Conservation (phyloP, 805 yeast genomes). For the Komagataella phaffii region DNA sequence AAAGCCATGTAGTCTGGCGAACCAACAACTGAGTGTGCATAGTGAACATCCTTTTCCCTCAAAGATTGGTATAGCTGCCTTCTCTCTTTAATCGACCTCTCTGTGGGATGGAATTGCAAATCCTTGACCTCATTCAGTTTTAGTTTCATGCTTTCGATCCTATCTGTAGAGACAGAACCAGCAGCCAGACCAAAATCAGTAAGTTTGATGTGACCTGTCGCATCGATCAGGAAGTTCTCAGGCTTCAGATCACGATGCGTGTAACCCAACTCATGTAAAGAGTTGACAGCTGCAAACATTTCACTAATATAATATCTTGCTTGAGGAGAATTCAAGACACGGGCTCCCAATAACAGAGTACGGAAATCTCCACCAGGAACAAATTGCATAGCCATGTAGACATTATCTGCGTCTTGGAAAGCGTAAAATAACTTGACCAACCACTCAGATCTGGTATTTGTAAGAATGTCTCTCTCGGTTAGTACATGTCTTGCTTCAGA, state of each 20-base stretch:
- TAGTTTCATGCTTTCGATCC: conserved; percentile 85
- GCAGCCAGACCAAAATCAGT: conserved; percentile 98
- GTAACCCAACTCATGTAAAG: conserved; percentile 87
- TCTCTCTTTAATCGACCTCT: conserved; percentile 74
- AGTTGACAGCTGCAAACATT: conserved; percentile 92
- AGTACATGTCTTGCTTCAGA: conserved; percentile 94
- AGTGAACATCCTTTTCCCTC: conserved; percentile 66
- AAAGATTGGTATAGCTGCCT: conserved; percentile 73
- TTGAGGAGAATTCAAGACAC: conserved; percentile 85
- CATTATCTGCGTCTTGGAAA: conserved; percentile 83
- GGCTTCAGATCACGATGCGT: conserved; percentile 97
- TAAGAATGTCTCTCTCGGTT: conserved; percentile 91
- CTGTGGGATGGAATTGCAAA: conserved; percentile 50
- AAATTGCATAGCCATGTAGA: conserved; percentile 95
- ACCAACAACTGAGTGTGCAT: conserved; percentile 93
- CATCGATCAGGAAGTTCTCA: conserved; percentile 81
- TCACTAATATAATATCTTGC: conserved; percentile 91
- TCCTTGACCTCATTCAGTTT: conserved; percentile 56
- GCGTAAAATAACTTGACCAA: conserved; percentile 86
- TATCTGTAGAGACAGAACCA: conserved; percentile 84
- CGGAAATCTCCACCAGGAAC: conserved; percentile 99
- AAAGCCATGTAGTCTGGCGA: conserved; percentile 99
- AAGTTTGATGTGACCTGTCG: conserved; percentile 81
- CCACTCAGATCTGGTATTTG: conserved; percentile 96
- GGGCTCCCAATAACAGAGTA: conserved; percentile 85